A percentile compares a stretch with the other conserved stretches of the same genome.
phyloP scores from a whole-genome alignment of 78 protist genomes.

The Capsaspora owczarzaki region DNA sequence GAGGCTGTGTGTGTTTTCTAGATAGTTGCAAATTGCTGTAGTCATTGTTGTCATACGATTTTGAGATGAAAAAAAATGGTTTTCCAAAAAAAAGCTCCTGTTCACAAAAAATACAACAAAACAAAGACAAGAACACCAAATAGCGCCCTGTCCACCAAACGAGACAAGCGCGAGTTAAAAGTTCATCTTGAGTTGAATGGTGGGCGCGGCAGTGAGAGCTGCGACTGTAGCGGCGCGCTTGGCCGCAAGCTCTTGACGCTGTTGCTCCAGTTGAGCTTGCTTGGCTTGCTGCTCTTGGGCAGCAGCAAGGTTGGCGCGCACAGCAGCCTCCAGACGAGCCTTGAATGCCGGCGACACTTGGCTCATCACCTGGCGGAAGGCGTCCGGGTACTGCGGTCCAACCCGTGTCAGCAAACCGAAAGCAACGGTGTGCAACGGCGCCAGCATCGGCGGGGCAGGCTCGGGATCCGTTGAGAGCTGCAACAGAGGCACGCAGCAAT shows the following conservation, averaged over 20 bases:
- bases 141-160: too few species aligned
- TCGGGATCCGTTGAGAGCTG: not conserved
- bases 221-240: too few species aligned
- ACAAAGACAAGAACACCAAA: too few species aligned
- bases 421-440: not conserved
- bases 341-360: not conserved
- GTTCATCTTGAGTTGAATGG: conserved; percentile 9
- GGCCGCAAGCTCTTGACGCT: not conserved
- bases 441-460: not conserved
- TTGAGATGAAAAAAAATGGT: too few species aligned
- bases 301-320: not conserved
- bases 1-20: too few species aligned
- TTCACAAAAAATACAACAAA: too few species aligned
- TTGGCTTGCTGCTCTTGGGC: not conserved
- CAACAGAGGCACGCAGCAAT: not conserved
- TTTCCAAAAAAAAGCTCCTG: too few species aligned
- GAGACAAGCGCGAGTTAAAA: too few species aligned
- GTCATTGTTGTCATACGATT: too few species aligned
- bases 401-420: not conserved
- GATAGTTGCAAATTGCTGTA: too few species aligned
- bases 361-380: not conserved
- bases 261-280: not conserved
- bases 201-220: not conserved
- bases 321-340: not conserved
- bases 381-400: not conserved